phyloP scores from a whole-genome alignment of 1,284 basidiomycete species.

The Gymnopus androsaceus region DNA sequence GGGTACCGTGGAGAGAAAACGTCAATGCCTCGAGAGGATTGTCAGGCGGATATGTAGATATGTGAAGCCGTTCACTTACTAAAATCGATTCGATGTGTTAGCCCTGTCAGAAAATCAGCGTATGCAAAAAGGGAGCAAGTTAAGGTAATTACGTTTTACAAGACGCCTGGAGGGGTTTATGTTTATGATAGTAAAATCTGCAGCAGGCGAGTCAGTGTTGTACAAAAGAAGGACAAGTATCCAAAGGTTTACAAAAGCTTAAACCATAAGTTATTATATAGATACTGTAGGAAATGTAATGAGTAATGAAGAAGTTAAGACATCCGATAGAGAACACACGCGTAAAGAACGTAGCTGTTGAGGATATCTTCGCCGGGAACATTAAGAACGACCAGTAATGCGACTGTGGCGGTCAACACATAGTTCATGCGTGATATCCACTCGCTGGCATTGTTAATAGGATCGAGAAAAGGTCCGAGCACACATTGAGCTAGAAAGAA shows the following conservation, averaged over 20 bases:
- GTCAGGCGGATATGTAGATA: slow-evolving; percentile 14
- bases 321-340: slow-evolving; percentile 41
- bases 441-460: slow-evolving; percentile 77
- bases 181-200: slow-evolving; percentile 70
- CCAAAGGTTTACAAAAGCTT: slow-evolving; percentile 50
- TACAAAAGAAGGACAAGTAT: neutral
- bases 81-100: slow-evolving; percentile 72
- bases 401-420: slow-evolving; percentile 62
- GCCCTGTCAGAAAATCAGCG: slow-evolving; percentile 38
- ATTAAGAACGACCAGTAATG: slow-evolving; percentile 59
- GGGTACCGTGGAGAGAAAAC: slow-evolving; percentile 73
- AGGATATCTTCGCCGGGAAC: slow-evolving; percentile 56
- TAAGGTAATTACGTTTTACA: slow-evolving; percentile 54
- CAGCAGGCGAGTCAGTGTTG: neutral
- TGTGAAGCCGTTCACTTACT: slow-evolving; percentile 42
- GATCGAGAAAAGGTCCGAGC: slow-evolving; percentile 68
- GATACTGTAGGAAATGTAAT: slow-evolving; percentile 42
- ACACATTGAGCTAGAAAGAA: slow-evolving; percentile 67
- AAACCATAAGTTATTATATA: slow-evolving; percentile 70
- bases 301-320: neutral
- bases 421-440: slow-evolving; percentile 75
- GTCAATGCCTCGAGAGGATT: slow-evolving; percentile 58
- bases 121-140: slow-evolving; percentile 17
- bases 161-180: slow-evolving; percentile 48
- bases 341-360: slow-evolving; percentile 62